Conservation (phyloP, 2,329 filamentous ascomycete genomes). For the Trichoderma semiorbis region DNA sequence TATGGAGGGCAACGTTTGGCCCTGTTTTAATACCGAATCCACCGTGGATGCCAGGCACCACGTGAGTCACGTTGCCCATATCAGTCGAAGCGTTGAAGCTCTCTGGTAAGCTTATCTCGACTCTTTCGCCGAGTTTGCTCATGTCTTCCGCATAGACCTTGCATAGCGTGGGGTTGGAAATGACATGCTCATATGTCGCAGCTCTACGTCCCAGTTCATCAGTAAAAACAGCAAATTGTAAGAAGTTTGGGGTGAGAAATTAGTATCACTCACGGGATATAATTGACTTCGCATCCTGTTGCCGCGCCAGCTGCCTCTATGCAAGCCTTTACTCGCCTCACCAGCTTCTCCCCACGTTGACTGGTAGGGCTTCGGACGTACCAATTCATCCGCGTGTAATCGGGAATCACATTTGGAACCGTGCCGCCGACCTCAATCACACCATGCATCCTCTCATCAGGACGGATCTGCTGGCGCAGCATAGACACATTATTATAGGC, state of each 20-base stretch:
- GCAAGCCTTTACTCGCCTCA: conserved; percentile 34
- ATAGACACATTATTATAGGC: conserved; percentile 36
- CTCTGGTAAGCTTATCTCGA: conserved; percentile 35
- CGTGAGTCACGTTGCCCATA: conserved; percentile 50
- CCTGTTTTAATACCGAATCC: conserved; percentile 43
- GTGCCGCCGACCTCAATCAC: conserved; percentile 37
- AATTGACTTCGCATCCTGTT: conserved; percentile 35
- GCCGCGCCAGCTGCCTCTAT: conserved; percentile 35
- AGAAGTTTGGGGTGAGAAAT: neutral
- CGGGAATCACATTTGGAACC: conserved; percentile 39
- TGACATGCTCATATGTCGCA: conserved; percentile 43
- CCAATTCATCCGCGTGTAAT: conserved; percentile 39
- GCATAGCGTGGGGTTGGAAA: conserved; percentile 44
- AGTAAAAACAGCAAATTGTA: neutral
- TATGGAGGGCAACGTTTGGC: conserved; percentile 37
- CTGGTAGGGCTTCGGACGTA: conserved; percentile 37
- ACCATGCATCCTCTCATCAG: conserved; percentile 36
- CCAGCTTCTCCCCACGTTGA: conserved; percentile 27
- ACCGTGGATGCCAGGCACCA: conserved; percentile 46
- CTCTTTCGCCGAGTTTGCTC: conserved; percentile 36
- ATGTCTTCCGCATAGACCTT: conserved; percentile 43
- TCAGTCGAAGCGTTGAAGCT: conserved; percentile 43
- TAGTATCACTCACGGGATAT: conserved; percentile 31
- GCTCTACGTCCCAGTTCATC: conserved; percentile 22
- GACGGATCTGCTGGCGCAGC: conserved; percentile 37